Evolutionary conservation across 371 early-diverging fungal genomes (phyloP), one percentile per base, ranked within the genome.

Genomic region (Mucor ambiguus): DNA sequence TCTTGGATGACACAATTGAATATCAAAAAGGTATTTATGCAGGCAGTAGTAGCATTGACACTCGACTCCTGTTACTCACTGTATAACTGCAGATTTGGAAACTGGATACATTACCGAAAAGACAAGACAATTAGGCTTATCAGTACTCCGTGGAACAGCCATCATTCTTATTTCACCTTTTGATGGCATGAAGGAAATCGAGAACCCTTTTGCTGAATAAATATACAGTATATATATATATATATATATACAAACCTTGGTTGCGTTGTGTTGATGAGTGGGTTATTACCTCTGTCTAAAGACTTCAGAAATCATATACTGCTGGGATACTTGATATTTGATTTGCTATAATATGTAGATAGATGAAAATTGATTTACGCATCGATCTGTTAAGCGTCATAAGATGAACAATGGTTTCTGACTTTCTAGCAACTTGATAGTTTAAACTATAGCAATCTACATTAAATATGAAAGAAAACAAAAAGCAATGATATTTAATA

Each of bases 1-100:
- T 98, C 1, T 82, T 98, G 63, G 98, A 98, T 70, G 90, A 97
- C 41, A 91, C 95, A 0, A 86, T 87, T 57, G 98, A 98, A 78
- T 83, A 85, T 58, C 55, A 92, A 10, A 84, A 87, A 81, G 91
- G 93, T 93, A 82, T 63, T 68, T 58, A 20, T 55, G 8, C 9
- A 20, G n/a, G n/a, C n/a, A 48, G 7, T 3, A 57, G 4, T 48
- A 38, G 18, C 58, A n/a, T 49, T 26, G 26, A 26, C 24, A 12
- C 2, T 14, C 6, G n/a, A n/a, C n/a, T n/a, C n/a, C n/a, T n/a
- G 2, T 52, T n/a, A 26, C 26, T 55, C 35, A n/a, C 10, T 56
- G 11, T 33, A 2, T 8, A 9, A 12, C 3, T 24, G 22, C 20
- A 67, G 58, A 64, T 58, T 46, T 48, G 30, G 49, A 43, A 18